Conservation (phyloP, 495 filamentous ascomycete species). For the Usnea hakonensis region DNA sequence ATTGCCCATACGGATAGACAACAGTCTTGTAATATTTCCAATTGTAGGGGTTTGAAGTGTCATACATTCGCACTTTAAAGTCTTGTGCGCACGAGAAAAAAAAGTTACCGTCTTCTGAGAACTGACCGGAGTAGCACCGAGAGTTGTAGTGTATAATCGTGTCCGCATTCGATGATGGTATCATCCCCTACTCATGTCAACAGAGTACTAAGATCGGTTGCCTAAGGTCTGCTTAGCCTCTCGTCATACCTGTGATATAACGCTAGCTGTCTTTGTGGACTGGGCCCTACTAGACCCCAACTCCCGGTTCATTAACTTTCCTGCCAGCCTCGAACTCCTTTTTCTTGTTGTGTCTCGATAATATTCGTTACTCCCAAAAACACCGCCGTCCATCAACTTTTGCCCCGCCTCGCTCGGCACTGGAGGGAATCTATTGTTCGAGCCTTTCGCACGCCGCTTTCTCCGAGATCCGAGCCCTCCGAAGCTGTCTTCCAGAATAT, state of each 20-base stretch:
- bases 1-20: conserved; percentile 73
- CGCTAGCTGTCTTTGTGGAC: conserved; percentile 47
- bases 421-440: conserved; percentile 54
- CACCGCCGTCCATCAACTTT: conserved; percentile 70
- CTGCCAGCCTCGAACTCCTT: conserved; percentile 54
- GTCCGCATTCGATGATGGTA: conserved; percentile 69
- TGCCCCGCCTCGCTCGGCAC: conserved; percentile 70
- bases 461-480: conserved; percentile 22
- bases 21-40: conserved; percentile 97
- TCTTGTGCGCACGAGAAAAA: conserved; percentile 95
- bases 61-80: conserved; percentile 91
- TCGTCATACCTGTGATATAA: conserved; percentile 56
- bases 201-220: not conserved
- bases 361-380: conserved; percentile 59
- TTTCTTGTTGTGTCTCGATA: conserved; percentile 42
- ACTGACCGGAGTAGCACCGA: conserved; percentile 90
- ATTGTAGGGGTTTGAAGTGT: conserved; percentile 89
- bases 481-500: conserved; percentile 32
- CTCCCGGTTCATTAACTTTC: conserved; percentile 69
- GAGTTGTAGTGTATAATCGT: conserved; percentile 80
- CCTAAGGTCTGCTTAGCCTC: conserved; percentile 8
- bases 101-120: conserved; percentile 94
- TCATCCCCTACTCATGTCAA: conserved; percentile 46
- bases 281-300: conserved; percentile 54
- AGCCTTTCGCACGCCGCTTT: conserved; percentile 27